These are phyloP conservation scores for Cymbidium sinense DNA, from an alignment of 106 monocot genomes.

Conservation along the genomic window DNA sequence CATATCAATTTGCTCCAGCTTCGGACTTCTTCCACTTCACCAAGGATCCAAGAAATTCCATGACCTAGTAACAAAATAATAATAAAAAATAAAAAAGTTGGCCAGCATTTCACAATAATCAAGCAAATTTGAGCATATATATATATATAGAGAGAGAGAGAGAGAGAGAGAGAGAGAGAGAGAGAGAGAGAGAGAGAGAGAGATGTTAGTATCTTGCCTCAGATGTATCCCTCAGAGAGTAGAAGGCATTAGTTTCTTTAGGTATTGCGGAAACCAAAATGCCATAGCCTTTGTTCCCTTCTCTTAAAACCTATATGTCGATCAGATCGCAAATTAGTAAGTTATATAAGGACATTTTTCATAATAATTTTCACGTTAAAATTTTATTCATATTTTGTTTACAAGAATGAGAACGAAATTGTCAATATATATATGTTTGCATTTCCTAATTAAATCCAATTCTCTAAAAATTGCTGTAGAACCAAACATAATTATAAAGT, in stretches of 20 bases:
- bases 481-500: too few species aligned
- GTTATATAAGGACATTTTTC: background rate
- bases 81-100: background rate
- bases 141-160: too few species aligned
- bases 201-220: constrained; percentile 32
- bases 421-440: too few species aligned
- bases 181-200: background rate
- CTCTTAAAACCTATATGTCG: constrained; percentile 41
- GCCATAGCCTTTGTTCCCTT: constrained; percentile 52
- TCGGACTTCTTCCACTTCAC: constrained; percentile 54
- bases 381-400: too few species aligned
- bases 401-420: too few species aligned
- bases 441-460: too few species aligned
- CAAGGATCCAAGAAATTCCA: constrained; percentile 62
- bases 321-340: background rate
- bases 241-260: constrained; percentile 61
- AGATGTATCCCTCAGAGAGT: constrained; percentile 66
- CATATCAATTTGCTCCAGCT: background rate
- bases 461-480: too few species aligned
- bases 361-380: background rate
- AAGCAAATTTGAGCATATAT: too few species aligned
- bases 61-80: constrained; percentile 28
- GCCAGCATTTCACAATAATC: background rate
- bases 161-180: background rate
- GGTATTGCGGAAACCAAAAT: constrained; percentile 77